Conservation (phyloP, 345 rosid species). For the Lumnitzera racemosa region DNA sequence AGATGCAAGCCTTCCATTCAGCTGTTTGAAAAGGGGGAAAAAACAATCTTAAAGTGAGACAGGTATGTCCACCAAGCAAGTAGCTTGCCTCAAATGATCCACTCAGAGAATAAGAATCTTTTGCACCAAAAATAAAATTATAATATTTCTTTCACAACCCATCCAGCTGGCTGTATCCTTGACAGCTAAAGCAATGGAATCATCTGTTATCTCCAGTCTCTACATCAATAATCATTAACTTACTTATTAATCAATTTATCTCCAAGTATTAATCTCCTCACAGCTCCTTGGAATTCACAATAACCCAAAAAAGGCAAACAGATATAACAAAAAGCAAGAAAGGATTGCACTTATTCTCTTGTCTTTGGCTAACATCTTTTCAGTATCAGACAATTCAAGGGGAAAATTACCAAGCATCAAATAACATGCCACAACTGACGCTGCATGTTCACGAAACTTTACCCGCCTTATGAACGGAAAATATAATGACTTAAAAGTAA, state of each 20-base stretch:
- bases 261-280: neutral
- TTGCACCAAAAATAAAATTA: no score
- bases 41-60: no score
- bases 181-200: neutral
- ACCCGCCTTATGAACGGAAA: no score
- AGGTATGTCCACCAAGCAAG: no score
- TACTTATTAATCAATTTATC: neutral
- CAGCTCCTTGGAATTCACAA: slow-evolving; percentile 21
- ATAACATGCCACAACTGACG: no score
- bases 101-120: no score
- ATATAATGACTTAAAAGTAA: no score
- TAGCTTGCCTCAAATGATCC: no score
- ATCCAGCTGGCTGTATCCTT: neutral
- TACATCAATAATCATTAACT: neutral
- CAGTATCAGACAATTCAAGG: neutral
- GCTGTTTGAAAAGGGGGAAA: no score
- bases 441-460: no score
- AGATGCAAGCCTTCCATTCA: neutral
- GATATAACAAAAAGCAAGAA: slow-evolving; percentile 5
- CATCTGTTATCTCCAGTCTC: neutral
- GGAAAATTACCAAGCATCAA: neutral
- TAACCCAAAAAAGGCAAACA: slow-evolving; percentile 11
- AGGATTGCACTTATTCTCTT: neutral
- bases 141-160: no score
- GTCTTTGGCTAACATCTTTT: neutral